A percentile compares a stretch with the other conserved stretches of the same genome.
These are phyloP conservation scores for Penicillium angulare DNA, from an alignment of 495 filamentous ascomycete genomes.

Conservation along the genomic window DNA sequence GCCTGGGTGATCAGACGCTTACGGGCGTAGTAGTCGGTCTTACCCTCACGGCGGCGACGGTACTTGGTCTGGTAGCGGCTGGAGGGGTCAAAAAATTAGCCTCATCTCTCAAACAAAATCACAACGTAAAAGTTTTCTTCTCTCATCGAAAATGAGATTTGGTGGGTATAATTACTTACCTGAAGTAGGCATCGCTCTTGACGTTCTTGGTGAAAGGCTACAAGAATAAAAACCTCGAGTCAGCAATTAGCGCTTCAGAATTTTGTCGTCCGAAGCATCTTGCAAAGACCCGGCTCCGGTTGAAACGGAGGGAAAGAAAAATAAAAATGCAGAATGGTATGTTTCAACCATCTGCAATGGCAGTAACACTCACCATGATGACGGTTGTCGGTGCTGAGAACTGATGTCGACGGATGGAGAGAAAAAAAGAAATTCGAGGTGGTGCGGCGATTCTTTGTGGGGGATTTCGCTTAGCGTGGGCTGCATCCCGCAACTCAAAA, in stretches of 20 bases:
- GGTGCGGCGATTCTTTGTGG: conserved; percentile 42
- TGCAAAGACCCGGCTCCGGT: conserved; percentile 72
- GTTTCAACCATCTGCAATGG: conserved; percentile 24
- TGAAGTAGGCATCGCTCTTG: conserved; percentile 98
- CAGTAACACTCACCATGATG: conserved; percentile 50
- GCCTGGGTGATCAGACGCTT: conserved; percentile 99
- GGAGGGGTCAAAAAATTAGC: conserved; percentile 22
- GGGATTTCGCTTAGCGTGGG: conserved; percentile 46
- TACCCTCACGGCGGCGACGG: conserved; percentile 91
- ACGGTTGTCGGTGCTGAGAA: conserved; percentile 39
- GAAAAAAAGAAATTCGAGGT: conserved; percentile 22
- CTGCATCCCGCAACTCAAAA: conserved; percentile 39
- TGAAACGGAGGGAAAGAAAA: conserved; percentile 17
- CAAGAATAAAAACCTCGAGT: conserved; percentile 63
- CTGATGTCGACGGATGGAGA: conserved; percentile 26
- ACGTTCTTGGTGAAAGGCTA: conserved; percentile 92
- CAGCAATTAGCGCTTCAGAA: conserved; percentile 99
- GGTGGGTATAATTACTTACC: conserved; percentile 53
- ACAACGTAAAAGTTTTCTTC: conserved; percentile 10
- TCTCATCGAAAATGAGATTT: not conserved
- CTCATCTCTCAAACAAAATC: not conserved
- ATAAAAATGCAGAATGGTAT: conserved; percentile 12
- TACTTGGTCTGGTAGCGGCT: conserved; percentile 99
- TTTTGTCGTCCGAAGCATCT: conserved; percentile 79
- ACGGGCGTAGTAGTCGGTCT: conserved; percentile 99